Base-by-base conservation (phyloP, 1,284 basidiomycete species). In the Boletus hoseneyae region DNA sequence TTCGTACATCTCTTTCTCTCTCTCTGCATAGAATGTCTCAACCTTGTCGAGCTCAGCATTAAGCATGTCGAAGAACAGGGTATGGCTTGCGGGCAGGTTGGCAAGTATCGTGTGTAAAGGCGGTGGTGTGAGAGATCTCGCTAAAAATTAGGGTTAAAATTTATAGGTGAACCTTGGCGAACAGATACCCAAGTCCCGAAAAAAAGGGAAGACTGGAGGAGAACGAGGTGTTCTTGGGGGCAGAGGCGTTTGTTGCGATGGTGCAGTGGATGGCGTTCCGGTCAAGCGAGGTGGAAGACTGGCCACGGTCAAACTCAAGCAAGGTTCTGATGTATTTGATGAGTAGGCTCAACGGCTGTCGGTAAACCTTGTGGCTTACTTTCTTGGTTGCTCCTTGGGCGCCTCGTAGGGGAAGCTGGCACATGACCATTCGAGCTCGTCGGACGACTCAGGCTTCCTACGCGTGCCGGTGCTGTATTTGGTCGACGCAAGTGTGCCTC, bases 1-100 rank as follows among this genome's bases (percentile, higher is more conserved):
- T 21, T 70, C 70, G 18, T 70, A 69, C 69, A 87, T 83, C 56
- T 93, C 90, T 25, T 75, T 71, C 65, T 92, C 90, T 23, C 87
- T 77, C 23, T 80, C 80, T 8, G 79, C 63, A 64, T 91, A 97
- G 67, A 98, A 98, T 3, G 72, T 70, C 61, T 93, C 87, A 16
- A 95, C 82, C 72, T 96, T 92, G 48, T 85, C 81, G 0, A 95
- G 72, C 64, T 96, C 83, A 0, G 65, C 64, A 57, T 94, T 86
- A 2, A 96, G 75, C 35, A 81, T 74, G 5, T 82, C 76, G 56
- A 96, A 89, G 70, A 93, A 96, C 3, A 74, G 74, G 40, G 71
- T 66, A 60, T 94, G 85, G 33, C 79, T 73, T 0, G 82, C 74
- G 4, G 78, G 73, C 18, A 90, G 68, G 10, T 74, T 67, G 2